Percentiles rank a stretch among this genome's conserved stretches.
phyloP scores from a whole-genome alignment of 495 filamentous ascomycete species.

The Trichoderma orchidacearum region DNA sequence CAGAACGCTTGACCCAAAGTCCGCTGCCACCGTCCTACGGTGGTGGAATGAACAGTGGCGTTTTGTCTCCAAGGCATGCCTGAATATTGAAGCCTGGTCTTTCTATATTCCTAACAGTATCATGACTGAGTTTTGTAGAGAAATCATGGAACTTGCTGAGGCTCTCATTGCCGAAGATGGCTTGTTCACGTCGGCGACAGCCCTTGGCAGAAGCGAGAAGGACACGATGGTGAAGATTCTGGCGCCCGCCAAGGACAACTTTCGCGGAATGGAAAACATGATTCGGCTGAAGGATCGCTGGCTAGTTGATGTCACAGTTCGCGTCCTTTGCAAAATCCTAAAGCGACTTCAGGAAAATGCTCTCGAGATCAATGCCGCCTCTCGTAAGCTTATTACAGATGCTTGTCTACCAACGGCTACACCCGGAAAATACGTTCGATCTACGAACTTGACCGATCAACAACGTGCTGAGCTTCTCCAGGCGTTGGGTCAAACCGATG shows the following conservation, averaged over 20 bases:
- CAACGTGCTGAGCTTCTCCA: conserved; percentile 74
- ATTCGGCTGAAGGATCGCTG: conserved; percentile 72
- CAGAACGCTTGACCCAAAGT: conserved; percentile 40
- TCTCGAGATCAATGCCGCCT: conserved; percentile 49
- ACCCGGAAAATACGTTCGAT: conserved; percentile 31
- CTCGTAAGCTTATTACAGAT: conserved; percentile 47
- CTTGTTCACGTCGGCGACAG: conserved; percentile 47
- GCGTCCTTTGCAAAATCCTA: conserved; percentile 51
- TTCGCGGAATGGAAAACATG: conserved; percentile 64
- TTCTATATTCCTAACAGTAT: conserved; percentile 49
- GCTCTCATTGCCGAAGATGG: conserved; percentile 69
- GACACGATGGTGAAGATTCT: conserved; percentile 41
- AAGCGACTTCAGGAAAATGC: conserved; percentile 53
- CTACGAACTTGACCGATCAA: conserved; percentile 58
- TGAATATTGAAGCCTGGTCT: conserved; percentile 69
- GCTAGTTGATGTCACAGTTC: conserved; percentile 61
- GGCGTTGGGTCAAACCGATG: conserved; percentile 62
- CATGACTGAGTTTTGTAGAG: conserved; percentile 85
- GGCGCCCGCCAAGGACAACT: conserved; percentile 45
- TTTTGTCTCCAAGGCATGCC: conserved; percentile 65
- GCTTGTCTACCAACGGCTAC: conserved; percentile 23
- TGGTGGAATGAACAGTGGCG: conserved; percentile 82
- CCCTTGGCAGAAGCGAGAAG: conserved; percentile 26
- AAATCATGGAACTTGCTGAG: conserved; percentile 87
- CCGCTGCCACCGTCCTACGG: conserved; percentile 46